These are phyloP conservation scores for Globisporangium yorkense DNA, from an alignment of 352 stramenopile species.

Conservation along the genomic window DNA sequence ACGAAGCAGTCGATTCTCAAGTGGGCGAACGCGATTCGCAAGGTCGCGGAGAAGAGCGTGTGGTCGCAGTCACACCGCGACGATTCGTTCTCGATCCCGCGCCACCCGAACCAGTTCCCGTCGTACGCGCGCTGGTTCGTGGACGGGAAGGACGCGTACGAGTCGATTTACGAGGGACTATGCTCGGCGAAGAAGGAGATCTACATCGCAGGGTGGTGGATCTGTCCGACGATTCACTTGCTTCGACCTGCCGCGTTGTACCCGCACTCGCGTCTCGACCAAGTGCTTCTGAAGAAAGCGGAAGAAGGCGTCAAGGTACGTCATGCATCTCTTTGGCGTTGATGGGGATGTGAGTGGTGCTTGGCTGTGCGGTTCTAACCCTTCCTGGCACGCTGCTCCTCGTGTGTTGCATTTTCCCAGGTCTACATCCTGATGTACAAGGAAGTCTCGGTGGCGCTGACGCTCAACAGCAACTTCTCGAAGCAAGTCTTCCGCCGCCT, in stretches of 20 bases:
- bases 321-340: not conserved
- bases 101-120: slow-evolving; percentile 48
- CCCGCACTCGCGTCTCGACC: slow-evolving; percentile 62
- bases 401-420: slow-evolving; percentile 9
- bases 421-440: slow-evolving; percentile 93
- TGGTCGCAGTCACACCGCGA: slow-evolving; percentile 79
- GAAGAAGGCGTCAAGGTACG: slow-evolving; percentile 64
- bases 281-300: slow-evolving; percentile 60
- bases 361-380: not conserved
- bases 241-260: slow-evolving; percentile 50
- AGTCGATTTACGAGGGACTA: slow-evolving; percentile 69
- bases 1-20: slow-evolving; percentile 74
- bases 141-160: slow-evolving; percentile 69
- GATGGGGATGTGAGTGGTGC: not conserved
- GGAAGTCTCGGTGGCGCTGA: slow-evolving; percentile 77
- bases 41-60: slow-evolving; percentile 52
- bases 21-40: slow-evolving; percentile 83
- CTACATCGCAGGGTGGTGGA: slow-evolving; percentile 90
- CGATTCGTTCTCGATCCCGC: slow-evolving; percentile 73
- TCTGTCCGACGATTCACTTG: slow-evolving; percentile 82
- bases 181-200: slow-evolving; percentile 73
- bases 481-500: slow-evolving; percentile 63
- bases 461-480: slow-evolving; percentile 78
- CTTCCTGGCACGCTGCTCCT: not conserved
- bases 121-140: slow-evolving; percentile 81